A percentile compares a stretch with the other conserved stretches of the same genome.
Evolutionary conservation across 352 stramenopile species (phyloP).

Genomic region (Aphanomyces cochlioides): DNA sequence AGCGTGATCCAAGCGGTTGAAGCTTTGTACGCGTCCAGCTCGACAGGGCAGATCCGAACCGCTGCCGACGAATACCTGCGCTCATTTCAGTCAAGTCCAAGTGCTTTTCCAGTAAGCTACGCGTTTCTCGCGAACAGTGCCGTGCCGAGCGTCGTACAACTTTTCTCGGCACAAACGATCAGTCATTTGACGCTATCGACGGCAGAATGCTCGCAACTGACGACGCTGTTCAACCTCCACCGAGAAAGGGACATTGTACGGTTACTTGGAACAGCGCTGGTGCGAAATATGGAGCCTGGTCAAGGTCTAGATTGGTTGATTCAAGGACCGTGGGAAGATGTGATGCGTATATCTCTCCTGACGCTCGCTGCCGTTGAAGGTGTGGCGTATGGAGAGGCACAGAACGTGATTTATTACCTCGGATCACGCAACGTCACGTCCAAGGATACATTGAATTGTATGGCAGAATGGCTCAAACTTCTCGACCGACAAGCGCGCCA

Average conservation of each 20-base stretch:
- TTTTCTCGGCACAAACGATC: conserved; percentile 19
- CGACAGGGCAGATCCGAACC: neutral
- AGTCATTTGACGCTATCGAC: conserved; percentile 18
- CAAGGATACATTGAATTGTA: conserved; percentile 42
- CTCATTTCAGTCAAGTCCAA: conserved; percentile 72
- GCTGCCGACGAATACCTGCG: conserved; percentile 71
- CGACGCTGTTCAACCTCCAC: conserved; percentile 25
- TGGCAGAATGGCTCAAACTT: conserved; percentile 5
- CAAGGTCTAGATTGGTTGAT: conserved; percentile 28
- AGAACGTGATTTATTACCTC: conserved; percentile 26
- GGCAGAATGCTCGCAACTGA: neutral
- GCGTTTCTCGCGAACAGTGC: conserved; percentile 41
- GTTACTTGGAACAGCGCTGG: conserved; percentile 37
- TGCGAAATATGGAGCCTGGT: conserved; percentile 26
- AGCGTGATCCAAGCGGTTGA: conserved; percentile 26
- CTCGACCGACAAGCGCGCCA: conserved; percentile 40
- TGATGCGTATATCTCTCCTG: conserved; percentile 23
- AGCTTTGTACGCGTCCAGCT: conserved; percentile 21
- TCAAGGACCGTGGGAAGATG: conserved; percentile 21
- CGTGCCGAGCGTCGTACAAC: conserved; percentile 14
- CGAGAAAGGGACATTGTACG: conserved; percentile 31
- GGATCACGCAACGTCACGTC: neutral
- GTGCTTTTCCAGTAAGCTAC: conserved; percentile 73
- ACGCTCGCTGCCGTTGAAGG: conserved; percentile 21
- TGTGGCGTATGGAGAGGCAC: conserved; percentile 22